Base-by-base conservation (phyloP, 148 eudicot species). In the Heliamphora exappendiculata region DNA sequence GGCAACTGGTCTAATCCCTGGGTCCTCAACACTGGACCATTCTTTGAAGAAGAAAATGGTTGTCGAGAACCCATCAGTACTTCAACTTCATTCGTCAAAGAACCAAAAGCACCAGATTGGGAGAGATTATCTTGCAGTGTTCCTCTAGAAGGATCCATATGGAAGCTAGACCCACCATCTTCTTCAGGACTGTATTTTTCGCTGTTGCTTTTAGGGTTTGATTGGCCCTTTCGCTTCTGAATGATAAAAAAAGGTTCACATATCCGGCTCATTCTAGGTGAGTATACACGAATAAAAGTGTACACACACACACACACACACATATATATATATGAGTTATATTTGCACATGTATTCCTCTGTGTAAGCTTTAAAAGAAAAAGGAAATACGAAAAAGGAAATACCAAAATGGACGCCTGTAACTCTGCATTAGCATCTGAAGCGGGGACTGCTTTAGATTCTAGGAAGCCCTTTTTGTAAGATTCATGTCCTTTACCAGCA, bases 361-460 rank as follows among this genome's bases (percentile, higher is more conserved):
- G 42, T 3, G 55, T n/a, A 37, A 36, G 34, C 37, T 14, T 57
- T 13, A 37, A 7, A 12, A n/a, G 39, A 64, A 33, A 0, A 65
- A 28, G 66, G 33, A 69, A 41, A 50, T 80, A 90, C 93, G 39
- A 64, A 33, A 0, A 65, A 28, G 66, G 33, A 69, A 41, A 50
- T 80, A 90, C 93, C 93, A 80, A 82, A 67, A 86, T 85, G 54
- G 91, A 88, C 26, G 76, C 76, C 71, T 78, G 87, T 70, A 85
- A 78, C 84, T 90, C 91, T 54, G 94, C 91, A 85, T 90, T 90
- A 82, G 91, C 91, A 79, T 85, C 86, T 70, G 90, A 90, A 47
- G 87, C 91, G 0, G 94, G 88, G 60, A 85, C 84, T 20, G 86
- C 94, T 82, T 78, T 85, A 33, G 88, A 90, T 77, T 71, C 84